phyloP scores from a whole-genome alignment of 306 rosid species.

The cucumber (Cucumis sativus) region Cucumber_9930_V3 NC_026660.2:15180501-15181000 shows the following conservation, averaged over 20 bases:
- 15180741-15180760: background rate
- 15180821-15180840: background rate
- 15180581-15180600: too few species aligned
- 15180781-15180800: background rate
- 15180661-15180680: background rate
- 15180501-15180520: too few species aligned
- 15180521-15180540: too few species aligned
- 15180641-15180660: background rate
- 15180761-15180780: background rate
- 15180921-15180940: background rate
- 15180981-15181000: background rate
- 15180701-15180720: background rate
- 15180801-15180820: background rate
- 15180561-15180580: too few species aligned
- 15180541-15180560: too few species aligned
- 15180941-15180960: background rate
- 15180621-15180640: background rate
- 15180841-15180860: background rate
- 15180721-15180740: background rate
- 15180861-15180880: background rate
- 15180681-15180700: background rate
- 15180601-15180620: too few species aligned
- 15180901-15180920: background rate
- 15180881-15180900: background rate
- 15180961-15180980: background rate